These are phyloP conservation scores for Fusarium tanahbumbuense DNA, from an alignment of 2,329 filamentous ascomycete genomes.

Conservation along the genomic window DNA sequence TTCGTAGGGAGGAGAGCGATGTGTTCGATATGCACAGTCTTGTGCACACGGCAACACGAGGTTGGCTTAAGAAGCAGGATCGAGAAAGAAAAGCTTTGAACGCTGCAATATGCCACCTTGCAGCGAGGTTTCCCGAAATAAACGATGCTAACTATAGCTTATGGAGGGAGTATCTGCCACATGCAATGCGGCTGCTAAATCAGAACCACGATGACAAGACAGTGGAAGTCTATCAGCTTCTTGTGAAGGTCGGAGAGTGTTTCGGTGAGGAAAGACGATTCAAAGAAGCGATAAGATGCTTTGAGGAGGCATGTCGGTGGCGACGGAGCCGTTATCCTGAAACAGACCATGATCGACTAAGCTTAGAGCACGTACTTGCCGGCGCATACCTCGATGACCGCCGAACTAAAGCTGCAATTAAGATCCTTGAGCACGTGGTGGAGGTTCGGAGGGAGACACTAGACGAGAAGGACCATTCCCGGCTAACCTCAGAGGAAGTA, in stretches of 20 bases:
- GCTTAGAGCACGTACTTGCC: background rate
- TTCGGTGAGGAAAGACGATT: accelerated
- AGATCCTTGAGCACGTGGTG: background rate
- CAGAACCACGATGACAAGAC: too few relatives aligned
- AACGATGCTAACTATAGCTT: background rate
- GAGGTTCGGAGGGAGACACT: accelerated
- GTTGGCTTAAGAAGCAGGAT: background rate
- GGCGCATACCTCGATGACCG: background rate
- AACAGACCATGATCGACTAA: background rate
- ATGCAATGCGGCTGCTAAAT: background rate
- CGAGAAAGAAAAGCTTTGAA: background rate
- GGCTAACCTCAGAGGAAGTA: background rate
- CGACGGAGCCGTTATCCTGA: background rate
- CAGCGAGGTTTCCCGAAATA: background rate
- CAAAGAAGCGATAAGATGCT: background rate
- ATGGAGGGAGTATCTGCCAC: background rate
- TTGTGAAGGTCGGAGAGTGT: accelerated
- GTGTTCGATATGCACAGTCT: conserved; percentile 8
- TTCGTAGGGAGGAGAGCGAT: background rate
- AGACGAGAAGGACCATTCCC: accelerated
- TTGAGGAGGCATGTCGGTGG: background rate
- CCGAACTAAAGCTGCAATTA: background rate
- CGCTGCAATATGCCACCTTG: background rate
- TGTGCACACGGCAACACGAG: background rate
- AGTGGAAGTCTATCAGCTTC: accelerated